phyloP scores from a whole-genome alignment of 2,329 filamentous ascomycete genomes.

The Cladophialophora yegresii region DNA sequence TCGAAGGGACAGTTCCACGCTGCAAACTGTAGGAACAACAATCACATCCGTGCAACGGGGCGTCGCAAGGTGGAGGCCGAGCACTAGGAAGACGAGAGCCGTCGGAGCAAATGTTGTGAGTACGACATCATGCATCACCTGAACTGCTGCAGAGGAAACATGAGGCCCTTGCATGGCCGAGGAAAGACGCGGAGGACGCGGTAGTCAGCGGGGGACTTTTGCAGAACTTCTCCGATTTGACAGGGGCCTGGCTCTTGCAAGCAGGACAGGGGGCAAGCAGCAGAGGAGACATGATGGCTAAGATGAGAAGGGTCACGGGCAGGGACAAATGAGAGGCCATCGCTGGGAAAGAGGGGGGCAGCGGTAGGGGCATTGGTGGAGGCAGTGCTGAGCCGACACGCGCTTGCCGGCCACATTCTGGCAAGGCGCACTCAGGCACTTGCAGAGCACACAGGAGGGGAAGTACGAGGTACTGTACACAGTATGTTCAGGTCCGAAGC shows the following conservation, averaged over 20 bases:
- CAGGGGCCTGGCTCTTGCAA: neutral
- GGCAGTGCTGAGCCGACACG: conserved; percentile 14
- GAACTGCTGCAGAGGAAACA: neutral
- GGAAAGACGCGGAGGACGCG: neutral
- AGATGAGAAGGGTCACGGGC: conserved; percentile 7
- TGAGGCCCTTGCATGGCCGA: conserved; percentile 10
- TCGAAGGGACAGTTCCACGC: neutral
- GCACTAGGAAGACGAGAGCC: neutral
- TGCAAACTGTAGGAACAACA: neutral
- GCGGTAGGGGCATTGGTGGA: conserved; percentile 1
- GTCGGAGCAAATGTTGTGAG: neutral
- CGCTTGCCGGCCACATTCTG: conserved; percentile 5
- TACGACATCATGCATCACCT: neutral
- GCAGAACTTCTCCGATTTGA: conserved; percentile 4
- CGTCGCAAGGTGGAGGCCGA: conserved; percentile 4
- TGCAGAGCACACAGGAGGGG: neutral
- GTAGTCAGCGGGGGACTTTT: conserved; percentile 13
- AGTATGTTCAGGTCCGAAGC: neutral
- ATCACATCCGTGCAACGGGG: neutral
- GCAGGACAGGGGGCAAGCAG: neutral
- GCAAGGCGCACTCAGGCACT: conserved; percentile 11
- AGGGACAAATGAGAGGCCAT: conserved; percentile 4
- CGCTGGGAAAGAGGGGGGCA: neutral
- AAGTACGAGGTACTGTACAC: neutral
- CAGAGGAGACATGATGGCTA: conserved; percentile 1